These are phyloP conservation scores for Wickerhamiella hasegawae DNA, from an alignment of 805 yeast species.

Conservation along the genomic window DNA sequence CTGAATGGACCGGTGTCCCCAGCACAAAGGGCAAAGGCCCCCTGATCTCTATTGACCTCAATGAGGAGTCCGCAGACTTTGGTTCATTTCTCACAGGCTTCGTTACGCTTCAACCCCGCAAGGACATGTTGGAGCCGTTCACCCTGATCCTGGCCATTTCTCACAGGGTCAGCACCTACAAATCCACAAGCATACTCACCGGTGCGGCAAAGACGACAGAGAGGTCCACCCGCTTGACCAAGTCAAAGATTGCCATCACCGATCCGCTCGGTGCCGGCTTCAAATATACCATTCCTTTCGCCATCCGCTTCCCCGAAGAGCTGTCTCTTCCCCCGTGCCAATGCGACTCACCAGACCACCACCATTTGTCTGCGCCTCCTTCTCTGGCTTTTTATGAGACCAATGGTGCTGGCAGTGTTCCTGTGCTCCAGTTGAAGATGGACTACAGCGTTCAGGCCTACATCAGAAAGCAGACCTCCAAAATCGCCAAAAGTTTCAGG, in stretches of 20 bases:
- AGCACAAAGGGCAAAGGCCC: no score
- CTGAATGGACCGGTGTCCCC: no score
- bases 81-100: neutral
- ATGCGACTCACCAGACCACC: neutral
- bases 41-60: no score
- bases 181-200: no score
- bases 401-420: neutral
- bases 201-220: no score
- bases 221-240: neutral
- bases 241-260: neutral
- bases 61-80: neutral
- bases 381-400: neutral
- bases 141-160: neutral
- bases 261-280: neutral
- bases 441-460: constrained; percentile 1
- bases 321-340: constrained; percentile 2
- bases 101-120: neutral
- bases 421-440: neutral
- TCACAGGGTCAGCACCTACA: no score
- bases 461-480: neutral
- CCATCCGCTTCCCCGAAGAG: constrained; percentile 4
- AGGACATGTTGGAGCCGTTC: neutral
- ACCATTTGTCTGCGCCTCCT: neutral
- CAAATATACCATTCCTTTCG: constrained; percentile 2
- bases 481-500: neutral